Evolutionary conservation across 1,284 basidiomycete species (phyloP).

Genomic region (Moesziomyces aphidis): DNA sequence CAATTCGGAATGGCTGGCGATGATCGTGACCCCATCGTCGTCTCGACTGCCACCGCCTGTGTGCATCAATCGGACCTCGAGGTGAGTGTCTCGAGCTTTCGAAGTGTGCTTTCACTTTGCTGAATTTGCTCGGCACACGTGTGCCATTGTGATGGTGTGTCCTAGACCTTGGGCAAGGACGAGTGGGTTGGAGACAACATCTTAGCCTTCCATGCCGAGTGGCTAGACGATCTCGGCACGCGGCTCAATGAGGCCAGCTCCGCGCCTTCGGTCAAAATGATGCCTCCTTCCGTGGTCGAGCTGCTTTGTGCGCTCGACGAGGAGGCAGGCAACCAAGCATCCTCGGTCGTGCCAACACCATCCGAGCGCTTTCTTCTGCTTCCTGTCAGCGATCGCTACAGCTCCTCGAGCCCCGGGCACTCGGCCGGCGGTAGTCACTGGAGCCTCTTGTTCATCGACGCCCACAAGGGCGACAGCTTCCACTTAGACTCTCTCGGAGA

Average conservation of each 20-base stretch:
- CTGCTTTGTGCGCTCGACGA: conserved; percentile 29
- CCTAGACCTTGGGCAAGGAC: conserved; percentile 28
- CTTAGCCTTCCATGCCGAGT: conserved; percentile 44
- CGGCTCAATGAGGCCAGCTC: conserved; percentile 4
- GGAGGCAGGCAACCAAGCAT: conserved; percentile 1
- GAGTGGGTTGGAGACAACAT: conserved; percentile 50
- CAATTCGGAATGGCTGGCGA: conserved; percentile 7
- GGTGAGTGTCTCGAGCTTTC: conserved; percentile 6
- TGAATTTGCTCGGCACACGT: not conserved
- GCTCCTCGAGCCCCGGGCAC: conserved; percentile 12
- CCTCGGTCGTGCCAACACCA: conserved; percentile 25
- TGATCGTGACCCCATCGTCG: conserved; percentile 26
- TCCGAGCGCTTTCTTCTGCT: conserved; percentile 25
- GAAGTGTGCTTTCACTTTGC: not conserved
- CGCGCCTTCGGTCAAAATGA: conserved; percentile 25
- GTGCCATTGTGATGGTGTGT: no score
- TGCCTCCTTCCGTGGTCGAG: conserved; percentile 41
- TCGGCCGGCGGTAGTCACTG: conserved; percentile 30
- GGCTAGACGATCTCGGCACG: conserved; percentile 26
- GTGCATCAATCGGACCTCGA: conserved; percentile 38
- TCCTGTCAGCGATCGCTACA: conserved; percentile 44
- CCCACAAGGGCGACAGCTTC: conserved; percentile 7
- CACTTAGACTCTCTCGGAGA: conserved; percentile 46
- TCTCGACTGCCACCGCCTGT: conserved; percentile 34
- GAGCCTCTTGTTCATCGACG: conserved; percentile 34